Evolutionary conservation across 2,329 filamentous ascomycete species (phyloP).

Genomic region (Sporothrix variecibatus): DNA sequence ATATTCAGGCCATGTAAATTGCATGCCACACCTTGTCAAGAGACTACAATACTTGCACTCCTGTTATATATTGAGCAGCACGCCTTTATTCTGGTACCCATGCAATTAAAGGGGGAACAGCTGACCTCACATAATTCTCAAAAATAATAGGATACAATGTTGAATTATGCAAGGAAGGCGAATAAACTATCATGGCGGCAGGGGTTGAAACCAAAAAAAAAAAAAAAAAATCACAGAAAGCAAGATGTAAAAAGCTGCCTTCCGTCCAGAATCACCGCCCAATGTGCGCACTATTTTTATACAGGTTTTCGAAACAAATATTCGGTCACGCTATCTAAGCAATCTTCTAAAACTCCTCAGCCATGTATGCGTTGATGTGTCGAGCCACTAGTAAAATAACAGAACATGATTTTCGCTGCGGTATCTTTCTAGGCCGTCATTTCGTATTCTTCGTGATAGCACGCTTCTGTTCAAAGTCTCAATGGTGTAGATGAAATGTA

Average conservation of each 20-base stretch:
- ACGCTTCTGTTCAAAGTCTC: not conserved
- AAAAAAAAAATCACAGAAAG: no score
- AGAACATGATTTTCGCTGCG: not conserved
- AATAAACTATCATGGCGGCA: not conserved
- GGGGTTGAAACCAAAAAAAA: not conserved
- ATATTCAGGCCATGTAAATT: not conserved
- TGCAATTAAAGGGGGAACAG: not conserved
- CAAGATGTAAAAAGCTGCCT: not conserved
- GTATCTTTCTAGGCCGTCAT: constrained; percentile 5
- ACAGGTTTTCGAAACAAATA: not conserved
- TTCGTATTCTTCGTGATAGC: constrained; percentile 9
- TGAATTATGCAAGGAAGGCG: not conserved
- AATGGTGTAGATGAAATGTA: not conserved
- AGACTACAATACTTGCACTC: not conserved
- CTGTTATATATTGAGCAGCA: not conserved
- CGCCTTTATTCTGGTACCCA: not conserved
- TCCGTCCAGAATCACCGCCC: not conserved
- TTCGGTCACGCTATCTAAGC: not conserved
- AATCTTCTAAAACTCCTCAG: constrained; percentile 10
- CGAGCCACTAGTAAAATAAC: not conserved
- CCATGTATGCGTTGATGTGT: constrained; percentile 1
- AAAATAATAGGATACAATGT: not conserved
- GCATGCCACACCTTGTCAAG: not conserved
- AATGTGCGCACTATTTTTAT: not conserved
- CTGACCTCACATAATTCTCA: not conserved